Conservation (phyloP, 2,329 filamentous ascomycete species). For the Lasiodiplodia citricola region DNA sequence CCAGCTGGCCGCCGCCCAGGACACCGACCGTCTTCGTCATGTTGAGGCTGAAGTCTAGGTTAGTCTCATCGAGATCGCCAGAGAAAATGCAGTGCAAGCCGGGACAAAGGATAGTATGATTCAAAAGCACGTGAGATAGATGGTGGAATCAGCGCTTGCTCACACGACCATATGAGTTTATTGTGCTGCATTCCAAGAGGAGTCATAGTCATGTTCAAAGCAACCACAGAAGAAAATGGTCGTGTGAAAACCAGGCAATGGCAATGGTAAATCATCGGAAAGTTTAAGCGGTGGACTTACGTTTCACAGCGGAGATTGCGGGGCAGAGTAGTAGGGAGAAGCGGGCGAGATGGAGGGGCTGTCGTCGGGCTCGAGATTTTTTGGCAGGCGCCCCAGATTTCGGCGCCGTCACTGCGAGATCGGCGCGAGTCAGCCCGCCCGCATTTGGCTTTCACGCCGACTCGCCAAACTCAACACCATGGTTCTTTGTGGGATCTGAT, state of each 20-base stretch:
- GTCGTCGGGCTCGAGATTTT: constrained; percentile 24
- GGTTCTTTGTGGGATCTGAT: neutral
- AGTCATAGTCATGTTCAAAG: too few relatives aligned
- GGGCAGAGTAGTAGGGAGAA: neutral
- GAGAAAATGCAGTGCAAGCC: neutral
- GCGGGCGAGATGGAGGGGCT: neutral
- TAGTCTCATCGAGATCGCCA: neutral
- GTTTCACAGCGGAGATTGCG: neutral
- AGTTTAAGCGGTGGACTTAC: neutral
- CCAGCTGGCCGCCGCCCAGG: constrained; percentile 65
- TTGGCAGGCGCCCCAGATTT: constrained; percentile 12
- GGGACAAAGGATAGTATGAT: neutral
- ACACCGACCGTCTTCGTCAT: constrained; percentile 42
- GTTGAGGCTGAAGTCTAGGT: neutral
- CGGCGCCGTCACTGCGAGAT: constrained; percentile 13
- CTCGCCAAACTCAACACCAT: neutral
- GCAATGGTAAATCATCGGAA: neutral
- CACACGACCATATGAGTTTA: too few relatives aligned
- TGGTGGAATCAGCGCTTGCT: too few relatives aligned
- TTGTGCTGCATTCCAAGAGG: too few relatives aligned
- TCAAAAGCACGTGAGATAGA: too few relatives aligned
- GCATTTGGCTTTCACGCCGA: neutral
- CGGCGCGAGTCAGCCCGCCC: constrained; percentile 20
- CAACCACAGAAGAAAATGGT: neutral
- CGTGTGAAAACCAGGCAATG: neutral